Conservation (phyloP, 2,329 filamentous ascomycete genomes). For the Zarea fungicola region DNA sequence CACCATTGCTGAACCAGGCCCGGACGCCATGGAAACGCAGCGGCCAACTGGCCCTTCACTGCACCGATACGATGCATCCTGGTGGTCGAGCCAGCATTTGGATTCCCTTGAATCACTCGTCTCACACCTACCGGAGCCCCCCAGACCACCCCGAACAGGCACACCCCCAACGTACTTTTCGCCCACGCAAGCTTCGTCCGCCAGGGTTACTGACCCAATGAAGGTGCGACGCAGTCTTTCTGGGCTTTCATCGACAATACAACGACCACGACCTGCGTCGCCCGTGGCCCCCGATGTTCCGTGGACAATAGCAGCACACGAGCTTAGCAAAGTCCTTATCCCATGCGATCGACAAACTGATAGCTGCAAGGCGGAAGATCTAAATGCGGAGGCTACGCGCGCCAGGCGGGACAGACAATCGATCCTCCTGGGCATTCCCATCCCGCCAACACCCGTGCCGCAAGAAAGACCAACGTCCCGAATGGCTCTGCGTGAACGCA, state of each 20-base stretch:
- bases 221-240: constrained; percentile 62
- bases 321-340: constrained; percentile 76
- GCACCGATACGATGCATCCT: constrained; percentile 58
- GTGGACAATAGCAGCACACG: constrained; percentile 79
- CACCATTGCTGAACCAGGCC: constrained; percentile 29
- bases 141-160: constrained; percentile 49
- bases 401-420: constrained; percentile 61
- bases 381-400: constrained; percentile 63
- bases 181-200: constrained; percentile 80
- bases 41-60: constrained; percentile 21
- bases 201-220: constrained; percentile 67
- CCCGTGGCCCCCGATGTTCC: constrained; percentile 76
- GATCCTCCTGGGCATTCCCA: constrained; percentile 30
- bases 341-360: constrained; percentile 68
- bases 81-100: constrained; percentile 65
- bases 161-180: constrained; percentile 72
- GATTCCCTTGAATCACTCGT: constrained; percentile 63
- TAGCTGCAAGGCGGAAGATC: constrained; percentile 73
- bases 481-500: constrained; percentile 70
- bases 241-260: constrained; percentile 35
- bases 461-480: constrained; percentile 47
- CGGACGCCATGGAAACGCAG: constrained; percentile 14
- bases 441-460: constrained; percentile 22
- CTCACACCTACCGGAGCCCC: constrained; percentile 42
- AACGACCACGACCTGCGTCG: constrained; percentile 45